These are phyloP conservation scores for Metschnikowia peoriensis DNA, from an alignment of 805 yeast species.

Conservation along the genomic window DNA sequence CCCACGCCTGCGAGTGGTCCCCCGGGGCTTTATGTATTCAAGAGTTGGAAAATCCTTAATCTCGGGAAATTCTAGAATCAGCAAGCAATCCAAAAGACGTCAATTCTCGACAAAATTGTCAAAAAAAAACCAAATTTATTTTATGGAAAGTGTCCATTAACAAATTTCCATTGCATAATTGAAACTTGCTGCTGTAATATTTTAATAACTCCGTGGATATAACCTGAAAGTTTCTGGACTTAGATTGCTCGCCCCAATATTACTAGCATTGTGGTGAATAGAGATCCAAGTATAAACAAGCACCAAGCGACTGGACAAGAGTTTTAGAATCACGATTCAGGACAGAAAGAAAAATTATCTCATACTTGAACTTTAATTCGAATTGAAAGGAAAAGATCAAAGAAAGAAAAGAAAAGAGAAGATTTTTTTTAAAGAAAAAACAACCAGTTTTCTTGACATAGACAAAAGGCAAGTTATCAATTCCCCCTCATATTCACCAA, in stretches of 20 bases:
- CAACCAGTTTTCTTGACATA: neutral
- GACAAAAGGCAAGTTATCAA: too few relatives aligned
- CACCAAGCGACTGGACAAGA: too few relatives aligned
- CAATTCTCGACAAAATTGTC: neutral
- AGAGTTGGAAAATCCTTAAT: neutral
- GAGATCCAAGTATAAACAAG: neutral
- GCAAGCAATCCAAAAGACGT: neutral
- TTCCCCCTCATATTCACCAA: neutral
- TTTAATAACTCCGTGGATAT: neutral
- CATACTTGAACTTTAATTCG: too few relatives aligned
- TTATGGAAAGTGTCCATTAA: too few relatives aligned
- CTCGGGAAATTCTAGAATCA: neutral
- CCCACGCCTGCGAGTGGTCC: neutral
- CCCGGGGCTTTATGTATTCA: neutral
- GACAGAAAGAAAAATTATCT: too few relatives aligned
- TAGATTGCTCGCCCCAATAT: neutral
- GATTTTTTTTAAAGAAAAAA: neutral
- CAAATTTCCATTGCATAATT: too few relatives aligned
- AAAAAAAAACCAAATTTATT: too few relatives aligned
- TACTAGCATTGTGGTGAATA: neutral
- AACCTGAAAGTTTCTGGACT: neutral
- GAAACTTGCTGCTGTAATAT: too few relatives aligned
- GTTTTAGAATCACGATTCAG: too few relatives aligned
- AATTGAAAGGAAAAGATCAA: too few relatives aligned
- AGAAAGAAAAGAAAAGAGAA: too few relatives aligned